phyloP scores from a whole-genome alignment of 139 green algal species.

The Haematococcus sp. region DNA sequence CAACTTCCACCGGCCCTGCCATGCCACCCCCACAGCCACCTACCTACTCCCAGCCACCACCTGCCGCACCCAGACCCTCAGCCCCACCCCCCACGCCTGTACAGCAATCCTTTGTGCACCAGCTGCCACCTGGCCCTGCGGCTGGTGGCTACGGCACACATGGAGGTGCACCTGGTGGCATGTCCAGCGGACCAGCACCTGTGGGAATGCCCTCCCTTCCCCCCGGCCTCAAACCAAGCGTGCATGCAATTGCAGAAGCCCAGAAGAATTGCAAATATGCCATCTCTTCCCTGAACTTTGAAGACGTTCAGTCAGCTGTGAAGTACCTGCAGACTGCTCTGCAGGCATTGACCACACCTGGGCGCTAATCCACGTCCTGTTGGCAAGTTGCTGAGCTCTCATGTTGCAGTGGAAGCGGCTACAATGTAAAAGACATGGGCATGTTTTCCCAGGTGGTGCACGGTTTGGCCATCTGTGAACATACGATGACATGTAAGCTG shows the following conservation, averaged over 20 bases:
- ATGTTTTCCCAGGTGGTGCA: no score
- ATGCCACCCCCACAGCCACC: neutral
- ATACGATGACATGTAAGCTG: no score
- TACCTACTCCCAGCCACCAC: neutral
- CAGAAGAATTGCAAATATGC: constrained; percentile 70
- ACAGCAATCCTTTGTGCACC: neutral
- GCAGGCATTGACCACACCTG: constrained; percentile 1
- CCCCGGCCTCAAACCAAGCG: neutral
- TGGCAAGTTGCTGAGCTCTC: no score
- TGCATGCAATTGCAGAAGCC: constrained; percentile 44
- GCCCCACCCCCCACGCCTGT: neutral
- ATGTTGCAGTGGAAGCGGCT: no score
- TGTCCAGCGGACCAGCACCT: neutral
- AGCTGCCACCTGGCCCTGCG: constrained; percentile 30
- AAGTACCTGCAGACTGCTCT: constrained; percentile 62
- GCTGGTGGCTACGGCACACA: constrained; percentile 35
- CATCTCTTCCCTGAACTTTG: constrained; percentile 68
- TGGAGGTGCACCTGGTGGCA: neutral
- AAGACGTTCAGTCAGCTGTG: constrained; percentile 67
- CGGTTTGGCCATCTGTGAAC: no score
- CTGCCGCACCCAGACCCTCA: neutral
- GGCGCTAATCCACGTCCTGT: no score
- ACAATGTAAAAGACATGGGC: no score
- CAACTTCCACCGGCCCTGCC: neutral
- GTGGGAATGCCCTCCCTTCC: neutral